phyloP scores from a whole-genome alignment of 1,284 basidiomycete genomes.

The Ustilago sp. region DNA sequence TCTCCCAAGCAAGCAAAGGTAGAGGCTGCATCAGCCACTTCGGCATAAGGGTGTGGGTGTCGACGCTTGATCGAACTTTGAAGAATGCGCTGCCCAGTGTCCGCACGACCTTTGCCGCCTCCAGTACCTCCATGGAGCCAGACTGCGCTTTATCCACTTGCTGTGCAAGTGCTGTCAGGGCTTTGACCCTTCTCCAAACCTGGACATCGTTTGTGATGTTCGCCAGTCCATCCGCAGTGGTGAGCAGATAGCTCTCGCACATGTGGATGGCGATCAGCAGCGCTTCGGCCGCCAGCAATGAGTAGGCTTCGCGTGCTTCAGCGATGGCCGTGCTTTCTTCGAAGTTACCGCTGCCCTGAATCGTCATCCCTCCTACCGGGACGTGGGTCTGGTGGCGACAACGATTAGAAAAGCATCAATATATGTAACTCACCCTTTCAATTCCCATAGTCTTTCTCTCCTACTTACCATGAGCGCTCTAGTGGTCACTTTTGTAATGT shows the following conservation, averaged over 20 bases:
- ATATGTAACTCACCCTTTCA: neutral
- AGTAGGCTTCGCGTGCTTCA: neutral
- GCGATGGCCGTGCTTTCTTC: too few species aligned
- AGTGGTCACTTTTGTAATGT: conserved; percentile 6
- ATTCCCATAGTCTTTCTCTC: neutral
- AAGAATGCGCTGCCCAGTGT: neutral
- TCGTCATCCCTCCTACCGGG: neutral
- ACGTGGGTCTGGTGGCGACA: neutral
- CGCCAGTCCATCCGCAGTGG: neutral
- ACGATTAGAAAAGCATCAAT: neutral
- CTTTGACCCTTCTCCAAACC: neutral
- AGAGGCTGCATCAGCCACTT: conserved; percentile 20
- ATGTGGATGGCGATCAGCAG: conserved; percentile 20
- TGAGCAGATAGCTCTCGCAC: conserved; percentile 9
- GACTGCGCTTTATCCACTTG: neutral
- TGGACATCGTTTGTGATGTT: neutral
- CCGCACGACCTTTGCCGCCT: conserved; percentile 4
- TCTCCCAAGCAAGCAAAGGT: conserved; percentile 9
- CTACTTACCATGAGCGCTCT: conserved; percentile 19
- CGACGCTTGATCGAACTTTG: neutral
- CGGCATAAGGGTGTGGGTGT: neutral
- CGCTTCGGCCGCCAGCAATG: conserved; percentile 27
- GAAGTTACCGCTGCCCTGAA: neutral
- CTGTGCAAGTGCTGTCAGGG: conserved; percentile 4
- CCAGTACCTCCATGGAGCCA: conserved; percentile 1